A percentile compares a stretch with the other conserved stretches of the same genome.
Conservation (phyloP, 1,284 basidiomycete genomes). For the Moesziomyces sp. region DNA sequence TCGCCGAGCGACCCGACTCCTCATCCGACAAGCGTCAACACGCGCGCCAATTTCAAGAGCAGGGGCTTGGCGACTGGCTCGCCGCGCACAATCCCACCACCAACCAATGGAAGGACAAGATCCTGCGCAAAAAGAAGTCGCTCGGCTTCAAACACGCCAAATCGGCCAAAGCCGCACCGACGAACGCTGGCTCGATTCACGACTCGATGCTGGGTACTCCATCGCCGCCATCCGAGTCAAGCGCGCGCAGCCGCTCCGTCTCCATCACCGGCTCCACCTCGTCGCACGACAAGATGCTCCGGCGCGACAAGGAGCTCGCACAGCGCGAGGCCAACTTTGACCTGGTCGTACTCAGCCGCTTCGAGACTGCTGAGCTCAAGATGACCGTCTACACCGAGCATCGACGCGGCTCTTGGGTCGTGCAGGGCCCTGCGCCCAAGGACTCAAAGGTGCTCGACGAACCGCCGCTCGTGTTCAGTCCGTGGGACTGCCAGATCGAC, state of each 20-base stretch:
- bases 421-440: slow-evolving; percentile 25
- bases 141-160: slow-evolving; percentile 10
- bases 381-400: slow-evolving; percentile 46
- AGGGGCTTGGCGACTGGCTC: slow-evolving; percentile 26
- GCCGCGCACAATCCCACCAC: not conserved
- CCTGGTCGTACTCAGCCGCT: slow-evolving; percentile 36
- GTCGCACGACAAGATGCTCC: slow-evolving; percentile 39
- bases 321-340: slow-evolving; percentile 41
- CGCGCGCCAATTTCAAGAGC: slow-evolving; percentile 7
- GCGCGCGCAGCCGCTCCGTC: slow-evolving; percentile 7
- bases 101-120: slow-evolving; percentile 31
- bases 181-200: slow-evolving; percentile 4
- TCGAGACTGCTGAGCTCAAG: slow-evolving; percentile 39
- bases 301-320: slow-evolving; percentile 32
- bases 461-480: slow-evolving; percentile 36
- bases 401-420: slow-evolving; percentile 37
- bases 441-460: slow-evolving; percentile 19
- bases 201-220: slow-evolving; percentile 24
- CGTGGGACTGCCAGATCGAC: slow-evolving; percentile 47
- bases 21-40: not conserved
- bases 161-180: slow-evolving; percentile 10
- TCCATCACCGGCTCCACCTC: slow-evolving; percentile 1
- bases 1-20: slow-evolving; percentile 1
- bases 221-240: not conserved
- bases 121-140: slow-evolving; percentile 36